Conservation (phyloP, 1,284 basidiomycete species). For the Cutaneotrichosporon cutaneum region DNA sequence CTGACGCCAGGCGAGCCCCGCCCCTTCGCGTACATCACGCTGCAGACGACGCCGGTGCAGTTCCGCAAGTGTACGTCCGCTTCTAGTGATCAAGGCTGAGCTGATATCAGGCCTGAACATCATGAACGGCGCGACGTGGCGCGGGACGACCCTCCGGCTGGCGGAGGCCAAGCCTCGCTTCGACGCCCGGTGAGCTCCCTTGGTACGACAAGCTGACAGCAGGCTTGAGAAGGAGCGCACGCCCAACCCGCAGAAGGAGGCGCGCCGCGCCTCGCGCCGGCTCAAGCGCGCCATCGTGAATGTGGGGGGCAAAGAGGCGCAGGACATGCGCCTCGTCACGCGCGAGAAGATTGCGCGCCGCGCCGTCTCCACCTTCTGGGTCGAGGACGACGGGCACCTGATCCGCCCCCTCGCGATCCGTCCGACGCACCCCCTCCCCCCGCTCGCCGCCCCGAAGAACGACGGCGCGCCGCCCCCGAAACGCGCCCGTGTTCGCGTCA, state of each 20-base stretch:
- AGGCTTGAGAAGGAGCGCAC: slow-evolving; percentile 31
- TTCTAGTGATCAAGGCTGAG: neutral
- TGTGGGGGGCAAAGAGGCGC: slow-evolving; percentile 43
- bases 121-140: slow-evolving; percentile 51
- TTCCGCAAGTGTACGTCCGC: slow-evolving; percentile 44
- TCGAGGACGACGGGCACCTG: slow-evolving; percentile 31
- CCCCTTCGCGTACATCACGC: slow-evolving; percentile 48
- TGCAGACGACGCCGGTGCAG: slow-evolving; percentile 45
- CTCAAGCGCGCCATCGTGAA: slow-evolving; percentile 8
- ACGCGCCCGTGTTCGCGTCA: slow-evolving; percentile 37
- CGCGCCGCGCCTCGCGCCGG: slow-evolving; percentile 12
- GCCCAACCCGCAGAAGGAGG: slow-evolving; percentile 22
- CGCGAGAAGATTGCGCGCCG: slow-evolving; percentile 20
- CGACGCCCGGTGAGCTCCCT: slow-evolving; percentile 23
- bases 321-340: slow-evolving; percentile 45
- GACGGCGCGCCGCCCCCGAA: slow-evolving; percentile 11
- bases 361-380: slow-evolving; percentile 32
- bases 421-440: slow-evolving; percentile 39
- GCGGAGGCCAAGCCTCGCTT: slow-evolving; percentile 47
- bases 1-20: slow-evolving; percentile 41
- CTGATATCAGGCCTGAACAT: slow-evolving; percentile 45
- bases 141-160: slow-evolving; percentile 47
- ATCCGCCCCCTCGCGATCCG: slow-evolving; percentile 44
- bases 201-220: neutral
- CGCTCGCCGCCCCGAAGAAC: neutral